These are phyloP conservation scores for Verticillium isaacii DNA, from an alignment of 2,329 filamentous ascomycete species.

Conservation along the genomic window DNA sequence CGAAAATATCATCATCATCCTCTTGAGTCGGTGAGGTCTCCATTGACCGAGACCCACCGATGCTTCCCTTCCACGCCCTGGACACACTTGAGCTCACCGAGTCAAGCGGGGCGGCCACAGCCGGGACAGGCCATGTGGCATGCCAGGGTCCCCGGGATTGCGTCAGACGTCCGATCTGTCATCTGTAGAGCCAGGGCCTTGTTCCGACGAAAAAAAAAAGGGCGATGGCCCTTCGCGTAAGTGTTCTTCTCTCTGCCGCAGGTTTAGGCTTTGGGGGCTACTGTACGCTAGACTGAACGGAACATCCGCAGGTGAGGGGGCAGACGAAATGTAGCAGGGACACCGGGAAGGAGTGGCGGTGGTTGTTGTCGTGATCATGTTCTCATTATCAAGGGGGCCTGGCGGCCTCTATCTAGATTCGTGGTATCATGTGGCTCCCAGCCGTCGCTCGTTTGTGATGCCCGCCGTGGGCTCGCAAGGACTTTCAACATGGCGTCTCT, in stretches of 20 bases:
- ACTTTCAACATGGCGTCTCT: neutral
- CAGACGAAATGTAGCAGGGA: too few relatives aligned
- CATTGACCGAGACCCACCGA: too few relatives aligned
- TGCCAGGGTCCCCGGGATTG: neutral
- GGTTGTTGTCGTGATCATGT: neutral
- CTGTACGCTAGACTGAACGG: neutral
- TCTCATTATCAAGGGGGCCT: neutral
- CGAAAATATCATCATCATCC: too few relatives aligned
- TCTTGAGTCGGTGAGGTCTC: too few relatives aligned
- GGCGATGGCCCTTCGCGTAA: too few relatives aligned
- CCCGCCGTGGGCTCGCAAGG: neutral
- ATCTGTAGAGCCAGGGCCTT: neutral
- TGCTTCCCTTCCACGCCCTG: too few relatives aligned
- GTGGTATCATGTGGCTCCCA: neutral
- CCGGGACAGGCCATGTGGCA: neutral
- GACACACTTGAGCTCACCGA: neutral
- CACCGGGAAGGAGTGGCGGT: neutral
- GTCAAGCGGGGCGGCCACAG: neutral
- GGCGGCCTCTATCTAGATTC: neutral
- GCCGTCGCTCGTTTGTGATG: neutral
- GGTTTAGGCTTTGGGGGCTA: neutral
- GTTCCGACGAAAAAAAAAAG: neutral
- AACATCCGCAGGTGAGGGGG: neutral
- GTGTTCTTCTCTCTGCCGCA: neutral
- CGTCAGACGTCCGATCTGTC: neutral